Base-by-base conservation (phyloP, 2,329 filamentous ascomycete genomes). In the Trichoderma koningiopsis region DNA sequence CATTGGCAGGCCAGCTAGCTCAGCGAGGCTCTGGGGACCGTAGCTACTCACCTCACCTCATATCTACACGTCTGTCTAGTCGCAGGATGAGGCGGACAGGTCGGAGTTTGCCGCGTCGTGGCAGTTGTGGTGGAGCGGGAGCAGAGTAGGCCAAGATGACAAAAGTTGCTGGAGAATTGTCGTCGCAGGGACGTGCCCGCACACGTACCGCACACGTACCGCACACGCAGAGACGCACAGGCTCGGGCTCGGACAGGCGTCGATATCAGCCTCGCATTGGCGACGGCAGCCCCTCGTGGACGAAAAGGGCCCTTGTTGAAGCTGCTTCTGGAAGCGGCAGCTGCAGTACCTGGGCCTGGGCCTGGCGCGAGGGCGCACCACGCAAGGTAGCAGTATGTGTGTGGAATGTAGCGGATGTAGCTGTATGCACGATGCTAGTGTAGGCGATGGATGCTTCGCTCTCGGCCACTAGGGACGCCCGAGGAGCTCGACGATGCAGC, bases 1-100 rank as follows among this genome's bases (percentile, higher is more conserved):
- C 63, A 58, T 66, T 66, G 58, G 35, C 40, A 64, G 47, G 22
- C 43, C 22, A n/a, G 27, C 47, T 56, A 62, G 66, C 57, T 14
- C 35, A 31, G 55, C 22, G 49, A 65, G 40, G 52, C 49, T 56
- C 49, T 24, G 40, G 22, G 33, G 62, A 52, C 49, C 29, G 10
- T 27, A 11, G 10, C n/a, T 29, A 66, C 62, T 70, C 69, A 70
- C 69, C 69, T 70, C 69, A 70, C 52, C 69, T 68, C 69, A 70
- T 70, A 52, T 68, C 64, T 70, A 53, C 24, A 43, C 47, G 16
- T 59, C 19, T 52, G 16, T 59, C 19, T 52, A 40, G 52, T 33
- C 27, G 56, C 40, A 58, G 49, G 57, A 58, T 56, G 53, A 57
- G 49, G 61, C 47, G 61, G 61, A 53, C 31, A 68, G 31, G 55